Evolutionary conservation across 208 protist genomes (phyloP), one percentile per base, ranked within the genome.

Genomic region (Trypanosoma mega): DNA sequence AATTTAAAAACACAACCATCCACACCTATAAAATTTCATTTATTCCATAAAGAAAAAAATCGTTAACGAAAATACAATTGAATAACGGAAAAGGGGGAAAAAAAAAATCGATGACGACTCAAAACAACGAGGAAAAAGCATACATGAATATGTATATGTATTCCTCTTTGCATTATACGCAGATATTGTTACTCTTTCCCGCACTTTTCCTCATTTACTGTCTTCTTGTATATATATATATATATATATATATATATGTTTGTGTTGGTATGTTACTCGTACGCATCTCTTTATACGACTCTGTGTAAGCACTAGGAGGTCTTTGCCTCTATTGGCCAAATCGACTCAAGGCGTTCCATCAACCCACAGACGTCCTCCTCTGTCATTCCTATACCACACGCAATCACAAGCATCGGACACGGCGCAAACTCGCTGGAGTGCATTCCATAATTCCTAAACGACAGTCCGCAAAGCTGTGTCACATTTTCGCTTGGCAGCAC

Each of bases 371-470:
- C 74, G 46, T 90, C 82, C 5, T 16, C 56, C 29, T 8, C 12
- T 20, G 66, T 76, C 79, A 86, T 90, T 12, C 83, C 85, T 33
- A 92, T 60, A 3, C 72, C 82, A 49, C 82, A 94, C 21, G 82
- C 83, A 16, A 90, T 54, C 1, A 94, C 73, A 36, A 92, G 61
- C 69, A 94, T 11, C 12, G 85, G 71, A 37, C 61, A 78, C 8
- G 41, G 30, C 3, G 20, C 36, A 21, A 44, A 21, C 6, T 41
- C 65, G 41, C 82, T 74, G 9, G 74, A 57, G 39, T 94, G 84
- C 63, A 73, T 78, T 33, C 83, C 82, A 49, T 92, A 91, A 53
- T 76, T 85, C 24, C 50, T 18, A 52, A 90, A 94, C 0, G 37
- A 31, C 36, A 65, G 70, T 24, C 81, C 78, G 23, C 66, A 69